Conservation (phyloP, 257 asterid species). For the Forsythia suspensa region DNA sequence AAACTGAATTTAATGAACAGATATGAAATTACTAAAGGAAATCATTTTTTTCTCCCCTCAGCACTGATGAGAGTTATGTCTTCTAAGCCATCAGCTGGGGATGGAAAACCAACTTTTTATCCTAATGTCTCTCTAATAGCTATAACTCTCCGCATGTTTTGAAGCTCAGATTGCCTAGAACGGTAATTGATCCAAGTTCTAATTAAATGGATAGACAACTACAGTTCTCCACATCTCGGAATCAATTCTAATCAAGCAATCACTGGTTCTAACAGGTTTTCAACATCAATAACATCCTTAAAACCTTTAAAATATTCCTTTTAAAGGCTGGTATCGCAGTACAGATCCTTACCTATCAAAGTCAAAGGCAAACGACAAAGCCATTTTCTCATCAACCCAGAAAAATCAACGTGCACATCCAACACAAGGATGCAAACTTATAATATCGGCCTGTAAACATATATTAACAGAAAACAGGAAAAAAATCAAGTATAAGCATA, state of each 20-base stretch:
- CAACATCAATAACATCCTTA: background rate
- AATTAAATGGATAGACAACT: background rate
- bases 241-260: background rate
- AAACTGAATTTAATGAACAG: background rate
- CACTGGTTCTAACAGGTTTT: background rate
- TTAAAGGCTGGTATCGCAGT: background rate
- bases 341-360: slow-evolving; percentile 5
- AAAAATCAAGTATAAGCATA: background rate
- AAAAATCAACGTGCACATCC: background rate
- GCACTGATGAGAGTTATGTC: background rate
- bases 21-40: slow-evolving; percentile 1
- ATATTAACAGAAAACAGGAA: background rate
- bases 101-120: background rate
- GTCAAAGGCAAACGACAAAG: slow-evolving; percentile 8
- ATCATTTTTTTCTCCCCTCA: background rate
- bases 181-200: background rate
- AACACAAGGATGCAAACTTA: background rate
- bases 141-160: background rate
- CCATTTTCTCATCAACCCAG: background rate
- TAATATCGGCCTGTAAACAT: background rate
- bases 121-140: background rate
- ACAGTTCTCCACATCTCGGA: background rate
- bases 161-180: slow-evolving; percentile 8
- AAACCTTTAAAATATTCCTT: background rate
- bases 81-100: background rate